Evolutionary conservation across 805 yeast genomes (phyloP).

Genomic region (Limtongozyma cylindracea): DNA sequence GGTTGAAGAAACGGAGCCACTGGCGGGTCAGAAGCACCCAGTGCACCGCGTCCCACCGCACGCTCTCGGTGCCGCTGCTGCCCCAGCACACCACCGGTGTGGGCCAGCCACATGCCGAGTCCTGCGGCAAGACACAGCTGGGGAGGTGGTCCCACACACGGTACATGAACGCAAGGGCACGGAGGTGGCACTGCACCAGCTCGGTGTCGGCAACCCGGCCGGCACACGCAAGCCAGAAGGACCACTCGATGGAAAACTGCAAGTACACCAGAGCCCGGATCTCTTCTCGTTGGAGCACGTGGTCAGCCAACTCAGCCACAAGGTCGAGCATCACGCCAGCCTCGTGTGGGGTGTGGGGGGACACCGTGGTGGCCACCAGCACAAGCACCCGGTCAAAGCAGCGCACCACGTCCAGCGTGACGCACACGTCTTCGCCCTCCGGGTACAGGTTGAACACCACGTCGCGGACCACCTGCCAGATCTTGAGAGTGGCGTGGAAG

Average conservation of each 20-base stretch:
- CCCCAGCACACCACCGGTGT: too few relatives aligned
- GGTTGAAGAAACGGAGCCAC: constrained; percentile 39
- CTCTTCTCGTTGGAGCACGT: constrained; percentile 6
- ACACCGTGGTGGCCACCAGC: constrained; percentile 9
- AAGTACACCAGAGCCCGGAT: too few relatives aligned
- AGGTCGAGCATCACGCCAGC: constrained; percentile 15
- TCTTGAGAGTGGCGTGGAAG: constrained; percentile 4
- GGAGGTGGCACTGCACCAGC: constrained; percentile 33
- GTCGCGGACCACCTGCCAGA: constrained; percentile 13
- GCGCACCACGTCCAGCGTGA: constrained; percentile 1
- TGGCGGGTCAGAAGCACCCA: constrained; percentile 24
- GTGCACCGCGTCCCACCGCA: constrained; percentile 19
- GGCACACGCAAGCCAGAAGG: constrained; percentile 44
- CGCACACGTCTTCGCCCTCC: background rate
- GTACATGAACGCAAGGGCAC: constrained; percentile 39
- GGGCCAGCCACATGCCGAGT: too few relatives aligned
- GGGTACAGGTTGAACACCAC: background rate
- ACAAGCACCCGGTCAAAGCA: constrained; percentile 11
- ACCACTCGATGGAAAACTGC: too few relatives aligned
- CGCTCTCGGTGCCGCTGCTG: constrained; percentile 10
- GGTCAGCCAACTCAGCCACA: constrained; percentile 12
- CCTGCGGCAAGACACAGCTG: too few relatives aligned
- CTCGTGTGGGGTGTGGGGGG: constrained; percentile 12
- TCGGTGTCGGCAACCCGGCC: constrained; percentile 32
- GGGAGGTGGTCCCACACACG: constrained; percentile 57